These are phyloP conservation scores for Dryadomyces quercivorus DNA, from an alignment of 2,329 filamentous ascomycete species.

Conservation along the genomic window DNA sequence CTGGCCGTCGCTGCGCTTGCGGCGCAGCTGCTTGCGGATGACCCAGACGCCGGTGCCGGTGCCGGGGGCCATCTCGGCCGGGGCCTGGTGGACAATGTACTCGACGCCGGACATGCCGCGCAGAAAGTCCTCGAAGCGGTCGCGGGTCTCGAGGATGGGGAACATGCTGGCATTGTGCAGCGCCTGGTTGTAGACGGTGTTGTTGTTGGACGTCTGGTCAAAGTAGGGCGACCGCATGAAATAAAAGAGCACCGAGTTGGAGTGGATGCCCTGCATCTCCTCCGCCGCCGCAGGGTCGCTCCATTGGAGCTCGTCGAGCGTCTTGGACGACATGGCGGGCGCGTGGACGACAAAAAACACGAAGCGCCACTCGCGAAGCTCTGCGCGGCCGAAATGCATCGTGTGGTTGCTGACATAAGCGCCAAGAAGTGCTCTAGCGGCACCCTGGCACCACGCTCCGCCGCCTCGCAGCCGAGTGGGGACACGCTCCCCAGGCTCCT, in stretches of 20 bases:
- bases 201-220: constrained; percentile 56
- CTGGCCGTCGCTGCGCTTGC: constrained; percentile 33
- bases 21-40: constrained; percentile 54
- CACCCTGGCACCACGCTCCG: too few species aligned
- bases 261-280: constrained; percentile 44
- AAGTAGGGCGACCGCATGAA: constrained; percentile 57
- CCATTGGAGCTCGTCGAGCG: constrained; percentile 59
- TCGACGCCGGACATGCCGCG: constrained; percentile 55
- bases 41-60: constrained; percentile 54
- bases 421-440: neutral
- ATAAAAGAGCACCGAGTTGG: constrained; percentile 54
- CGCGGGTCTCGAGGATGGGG: constrained; percentile 45
- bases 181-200: constrained; percentile 48
- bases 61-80: constrained; percentile 49
- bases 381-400: too few species aligned
- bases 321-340: constrained; percentile 15
- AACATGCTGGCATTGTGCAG: constrained; percentile 48
- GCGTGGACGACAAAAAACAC: too few species aligned
- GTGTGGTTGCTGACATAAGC: neutral
- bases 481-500: too few species aligned
- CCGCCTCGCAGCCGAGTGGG: too few species aligned
- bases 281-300: constrained; percentile 36
- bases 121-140: constrained; percentile 50
- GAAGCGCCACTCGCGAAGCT: neutral
- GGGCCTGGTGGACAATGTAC: constrained; percentile 54